A percentile compares a stretch with the other conserved stretches of the same genome.
Conservation (phyloP, 1,139 yeast genomes). For the Insectozyma bohioensis region DNA sequence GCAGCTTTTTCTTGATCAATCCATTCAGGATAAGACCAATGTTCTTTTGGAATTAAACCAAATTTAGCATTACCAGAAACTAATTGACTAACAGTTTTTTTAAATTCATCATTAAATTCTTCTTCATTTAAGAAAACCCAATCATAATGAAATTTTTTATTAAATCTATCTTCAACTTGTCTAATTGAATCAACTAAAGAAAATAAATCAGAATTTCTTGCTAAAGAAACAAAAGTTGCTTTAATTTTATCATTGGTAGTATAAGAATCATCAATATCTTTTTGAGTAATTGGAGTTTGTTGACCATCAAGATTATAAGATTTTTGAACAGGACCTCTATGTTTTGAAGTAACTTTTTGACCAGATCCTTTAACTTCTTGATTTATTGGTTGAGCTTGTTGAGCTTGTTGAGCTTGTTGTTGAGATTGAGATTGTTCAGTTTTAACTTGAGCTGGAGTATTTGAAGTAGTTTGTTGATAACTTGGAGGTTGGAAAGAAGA, state of each 20-base stretch:
- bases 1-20: slow-evolving; percentile 62
- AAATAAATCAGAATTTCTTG: slow-evolving; percentile 41
- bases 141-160: slow-evolving; percentile 41
- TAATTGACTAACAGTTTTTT: slow-evolving; percentile 29
- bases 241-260: slow-evolving; percentile 28
- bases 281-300: slow-evolving; percentile 13
- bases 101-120: slow-evolving; percentile 41
- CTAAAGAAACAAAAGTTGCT: slow-evolving; percentile 48
- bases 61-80: slow-evolving; percentile 44
- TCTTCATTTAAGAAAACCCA: slow-evolving; percentile 50
- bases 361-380: slow-evolving; percentile 8
- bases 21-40: slow-evolving; percentile 55
- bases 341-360: slow-evolving; percentile 9
- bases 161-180: slow-evolving; percentile 47
- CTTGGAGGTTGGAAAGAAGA: slow-evolving; percentile 41
- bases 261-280: slow-evolving; percentile 12
- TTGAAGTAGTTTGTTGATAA: slow-evolving; percentile 2
- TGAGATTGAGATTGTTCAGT: slow-evolving; percentile 1
- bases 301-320: slow-evolving; percentile 12
- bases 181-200: slow-evolving; percentile 40
- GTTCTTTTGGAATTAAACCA: slow-evolving; percentile 46
- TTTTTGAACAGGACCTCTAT: slow-evolving; percentile 11
- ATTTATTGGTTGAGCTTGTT: slow-evolving; percentile 3
- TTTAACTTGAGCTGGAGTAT: slow-evolving; percentile 17
- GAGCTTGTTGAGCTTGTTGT: slow-evolving; percentile 6